Base-by-base conservation (phyloP, 768 basidiomycete genomes). In the Amanita molliuscula region DNA sequence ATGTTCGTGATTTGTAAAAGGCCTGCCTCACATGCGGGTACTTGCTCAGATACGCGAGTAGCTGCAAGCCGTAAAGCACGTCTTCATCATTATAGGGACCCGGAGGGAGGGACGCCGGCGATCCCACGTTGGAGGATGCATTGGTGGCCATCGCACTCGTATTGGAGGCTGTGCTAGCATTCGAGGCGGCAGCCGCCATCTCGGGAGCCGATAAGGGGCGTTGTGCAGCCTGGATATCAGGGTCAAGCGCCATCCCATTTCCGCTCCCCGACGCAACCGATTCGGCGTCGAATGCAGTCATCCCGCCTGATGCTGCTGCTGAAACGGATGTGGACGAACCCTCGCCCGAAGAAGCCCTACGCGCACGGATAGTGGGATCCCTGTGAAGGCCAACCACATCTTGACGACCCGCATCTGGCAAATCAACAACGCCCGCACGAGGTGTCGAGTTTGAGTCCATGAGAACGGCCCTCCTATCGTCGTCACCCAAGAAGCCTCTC, bases 1-100 rank as follows among this genome's bases (percentile, higher is more conserved):
- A 78, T n/a, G 72, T 67, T 1, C 88, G 75, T 1, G 81, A 84
- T 62, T 91, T 89, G 63, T 98, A 96, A 62, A 99, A 98, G 5
- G 93, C 90, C 59, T 93, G 84, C 8, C 96, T 75, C 3, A 98
- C 95, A 63, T 98, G 95, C 0, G 96, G 93, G 62, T 99, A 98
- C 65, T 99, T 98, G 68, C 87, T 91, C 15, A 98, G 74, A 62
- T 99, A 98, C 3, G 96, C 96, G 1, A 99, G 76, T 2, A 98
- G 81, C 63, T 99, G 95, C 10, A 99, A 68, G 16, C 85, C 81
- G 7, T 94, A 77, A 1, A 98, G 71, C 0, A 98, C 90, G 54
- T 96, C 94, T 59, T 99, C 95, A 61, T 98, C 93, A 23, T 90
- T 78, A 66, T 94, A 96, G 0, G 86, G 88, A 0, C 86, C 85